Conservation (phyloP, 2,329 filamentous ascomycete species). For the Pseudomassariella vexata region DNA sequence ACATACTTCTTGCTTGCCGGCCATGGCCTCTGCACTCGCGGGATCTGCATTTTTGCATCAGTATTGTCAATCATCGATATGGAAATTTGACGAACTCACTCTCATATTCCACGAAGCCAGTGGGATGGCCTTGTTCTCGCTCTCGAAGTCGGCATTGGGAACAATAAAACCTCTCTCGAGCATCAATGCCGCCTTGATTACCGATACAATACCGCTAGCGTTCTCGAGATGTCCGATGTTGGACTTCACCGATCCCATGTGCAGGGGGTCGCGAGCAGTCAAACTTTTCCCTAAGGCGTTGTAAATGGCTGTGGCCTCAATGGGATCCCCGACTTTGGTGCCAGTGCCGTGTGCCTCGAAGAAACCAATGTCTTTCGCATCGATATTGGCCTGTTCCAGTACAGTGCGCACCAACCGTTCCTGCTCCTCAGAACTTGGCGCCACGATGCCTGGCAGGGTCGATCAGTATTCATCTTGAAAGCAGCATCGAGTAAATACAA, state of each 20-base stretch:
- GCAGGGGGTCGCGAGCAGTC: slow-evolving; percentile 6
- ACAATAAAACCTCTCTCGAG: slow-evolving; percentile 23
- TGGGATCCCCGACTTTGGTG: slow-evolving; percentile 15
- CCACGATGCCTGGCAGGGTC: slow-evolving; percentile 12
- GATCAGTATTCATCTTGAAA: too few relatives aligned
- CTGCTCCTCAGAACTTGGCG: slow-evolving; percentile 26
- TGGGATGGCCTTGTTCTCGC: slow-evolving; percentile 22
- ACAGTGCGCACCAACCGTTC: slow-evolving; percentile 17
- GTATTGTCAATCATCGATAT: too few relatives aligned
- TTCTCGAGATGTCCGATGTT: slow-evolving; percentile 23
- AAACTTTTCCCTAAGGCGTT: slow-evolving; percentile 23
- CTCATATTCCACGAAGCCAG: slow-evolving; percentile 17
- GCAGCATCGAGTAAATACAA: slow-evolving; percentile 5
- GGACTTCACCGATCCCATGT: slow-evolving; percentile 17
- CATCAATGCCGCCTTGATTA: slow-evolving; percentile 16
- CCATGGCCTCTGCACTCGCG: slow-evolving; percentile 1
- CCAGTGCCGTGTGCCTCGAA: slow-evolving; percentile 25
- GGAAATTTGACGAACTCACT: too few relatives aligned
- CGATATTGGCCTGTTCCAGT: slow-evolving; percentile 14
- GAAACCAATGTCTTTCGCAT: slow-evolving; percentile 9
- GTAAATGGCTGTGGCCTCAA: slow-evolving; percentile 20
- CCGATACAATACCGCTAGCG: slow-evolving; percentile 15
- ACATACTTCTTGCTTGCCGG: neutral
- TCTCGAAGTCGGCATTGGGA: slow-evolving; percentile 22
- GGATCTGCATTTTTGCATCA: too few relatives aligned